These are phyloP conservation scores for Rhizophlyctis rosea DNA, from an alignment of 192 early-diverging fungal genomes.

Conservation along the genomic window DNA sequence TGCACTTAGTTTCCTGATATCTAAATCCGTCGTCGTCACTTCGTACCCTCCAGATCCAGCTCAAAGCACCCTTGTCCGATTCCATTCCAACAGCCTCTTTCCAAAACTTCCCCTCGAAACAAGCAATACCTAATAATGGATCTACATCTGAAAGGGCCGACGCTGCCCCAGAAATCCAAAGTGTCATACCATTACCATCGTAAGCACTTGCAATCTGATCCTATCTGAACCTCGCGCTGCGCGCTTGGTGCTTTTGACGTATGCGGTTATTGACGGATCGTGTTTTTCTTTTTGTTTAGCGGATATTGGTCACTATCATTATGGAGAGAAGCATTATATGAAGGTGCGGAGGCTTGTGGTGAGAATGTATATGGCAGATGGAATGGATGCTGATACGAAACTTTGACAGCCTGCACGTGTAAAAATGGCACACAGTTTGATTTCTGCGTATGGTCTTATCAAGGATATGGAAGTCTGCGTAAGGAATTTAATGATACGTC, in stretches of 20 bases:
- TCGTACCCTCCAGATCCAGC: too few species aligned
- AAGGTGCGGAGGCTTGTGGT: constrained; percentile 31
- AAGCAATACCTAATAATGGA: too few species aligned
- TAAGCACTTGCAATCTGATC: constrained; percentile 11
- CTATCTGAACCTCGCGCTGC: not conserved
- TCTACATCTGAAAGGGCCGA: too few species aligned
- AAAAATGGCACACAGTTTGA: constrained; percentile 89
- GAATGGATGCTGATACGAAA: too few species aligned
- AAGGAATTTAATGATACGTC: too few species aligned
- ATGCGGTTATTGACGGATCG: not conserved
- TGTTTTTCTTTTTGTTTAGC: constrained; percentile 21
- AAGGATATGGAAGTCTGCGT: constrained; percentile 76
- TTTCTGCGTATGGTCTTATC: constrained; percentile 87
- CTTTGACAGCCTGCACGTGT: constrained; percentile 78
- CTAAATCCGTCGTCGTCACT: too few species aligned
- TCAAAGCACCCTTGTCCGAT: too few species aligned
- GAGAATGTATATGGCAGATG: not conserved
- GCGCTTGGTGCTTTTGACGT: not conserved
- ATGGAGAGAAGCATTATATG: constrained; percentile 54
- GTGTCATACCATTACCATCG: constrained; percentile 47
- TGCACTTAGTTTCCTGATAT: too few species aligned
- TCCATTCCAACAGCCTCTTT: too few species aligned
- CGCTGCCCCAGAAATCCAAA: constrained; percentile 16
- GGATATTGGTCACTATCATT: constrained; percentile 58
- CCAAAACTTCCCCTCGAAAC: too few species aligned